Evolutionary conservation across 495 filamentous ascomycete genomes (phyloP), one percentile per base, ranked within the genome.

Genomic region (Cairneyella variabilis): DNA sequence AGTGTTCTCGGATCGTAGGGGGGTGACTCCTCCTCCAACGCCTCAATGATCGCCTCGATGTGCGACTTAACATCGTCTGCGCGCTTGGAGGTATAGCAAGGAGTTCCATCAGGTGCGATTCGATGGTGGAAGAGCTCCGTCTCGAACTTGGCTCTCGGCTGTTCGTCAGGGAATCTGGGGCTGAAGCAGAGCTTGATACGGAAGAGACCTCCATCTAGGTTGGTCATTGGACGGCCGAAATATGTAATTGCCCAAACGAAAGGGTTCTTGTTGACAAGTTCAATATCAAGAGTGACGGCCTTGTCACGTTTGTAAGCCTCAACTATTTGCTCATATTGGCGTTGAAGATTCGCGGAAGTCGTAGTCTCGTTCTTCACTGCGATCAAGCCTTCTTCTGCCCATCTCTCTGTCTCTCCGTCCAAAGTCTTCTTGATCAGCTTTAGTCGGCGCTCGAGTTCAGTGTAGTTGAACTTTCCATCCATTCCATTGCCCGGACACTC

Each of bases 191-290:
- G 76, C 58, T 76, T 84, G 61, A 97, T 84, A 48, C 77, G 78
- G 71, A 97, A 91, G 48, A 97, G 76, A 5, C 93, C 93, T 5
- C 93, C 93, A 54, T 97, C 95, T 3, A 96, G 78, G 57, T 91
- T 88, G 0, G 92, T 95, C 87, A 93, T 95, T 1, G 92, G 89
- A 44, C 86, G 82, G 30, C 93, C 93, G 63, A 96, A 93, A 66
- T 95, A 91, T 0, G 87, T 91, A 46, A 84, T 54, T 5, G 69
- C 47, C 82, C 82, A 84, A 32, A 80, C 69, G 36, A 84, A 90
- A 1, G 86, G 86, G 57, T 89, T 90, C n/a, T 75, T 76, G 54
- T 77, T 80, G 6, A 83, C 79, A 9, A 98, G 72, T 42, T 84
- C 81, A 43, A 97, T 66, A 60, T 88, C 85, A 22, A 95, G 70